Base-by-base conservation (phyloP, 495 filamentous ascomycete species). In the Clohesyomyces aquaticus region DNA sequence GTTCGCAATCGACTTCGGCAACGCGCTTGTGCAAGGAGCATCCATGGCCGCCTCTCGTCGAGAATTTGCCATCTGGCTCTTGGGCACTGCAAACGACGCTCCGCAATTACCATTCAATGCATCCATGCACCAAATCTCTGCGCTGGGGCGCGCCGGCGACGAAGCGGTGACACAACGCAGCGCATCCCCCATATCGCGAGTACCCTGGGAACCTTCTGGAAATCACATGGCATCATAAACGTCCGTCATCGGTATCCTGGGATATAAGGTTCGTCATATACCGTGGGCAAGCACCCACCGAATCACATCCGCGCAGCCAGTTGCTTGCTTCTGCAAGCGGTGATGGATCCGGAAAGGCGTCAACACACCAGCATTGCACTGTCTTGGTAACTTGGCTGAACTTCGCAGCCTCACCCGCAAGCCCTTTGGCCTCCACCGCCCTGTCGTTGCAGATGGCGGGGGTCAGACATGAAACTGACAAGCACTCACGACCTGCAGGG, bases 401-500 rank as follows among this genome's bases (percentile, higher is more conserved):
- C n/a, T n/a, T n/a, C 38, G 56, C 29, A 59, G 55, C 63, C 63
- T 59, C 63, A 53, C 56, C 63, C 55, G 63, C 38, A 47, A 16
- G 46, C 26, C 25, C 16, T 47, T 63, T 49, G 50, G 32, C 32
- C 32, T 28, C 27, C 38, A 41, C 29, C 16, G 11, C 25, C 16
- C 47, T 2, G 48, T 43, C 29, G 35, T 47, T 51, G 19, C 52
- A 9, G 25, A 53, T 58, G 43, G 61, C 53, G 48, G 62, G 53
- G 43, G 4, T 25, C 8, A 23, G 14, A 56, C 32, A 14, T 38
- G 64, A 59, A 57, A 57, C 61, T 46, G 46, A 59, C 26, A 38
- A 19, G 46, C 35, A 22, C 51, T 56, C 64, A 61, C 59, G 65
- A 62, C 65, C 65, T 67, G 65, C 65, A 67, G 65, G 65, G 63